Base-by-base conservation (phyloP, 331 rosid genomes). In the Rhamnella rubrinervis region DNA sequence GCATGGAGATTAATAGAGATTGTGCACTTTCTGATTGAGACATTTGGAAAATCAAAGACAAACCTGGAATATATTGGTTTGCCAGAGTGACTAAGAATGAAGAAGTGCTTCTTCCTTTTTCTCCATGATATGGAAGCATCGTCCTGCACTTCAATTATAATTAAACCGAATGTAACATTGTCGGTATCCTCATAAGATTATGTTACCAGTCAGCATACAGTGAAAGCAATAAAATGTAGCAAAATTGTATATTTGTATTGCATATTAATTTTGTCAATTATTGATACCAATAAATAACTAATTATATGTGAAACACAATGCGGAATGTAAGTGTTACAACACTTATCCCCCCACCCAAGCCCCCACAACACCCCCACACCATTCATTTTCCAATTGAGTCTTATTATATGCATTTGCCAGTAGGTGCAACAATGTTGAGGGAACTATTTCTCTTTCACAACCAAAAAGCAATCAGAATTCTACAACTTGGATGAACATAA, bases 111-210 rank as follows among this genome's bases (percentile, higher is more conserved):
- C 93, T 93, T 93, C 83, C 98, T 86, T 80, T 86, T 90, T 74
- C 98, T 86, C 98, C 97, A 90, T 40, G 97, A 92, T 73, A 95
- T 56, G 66, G 99, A 95, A 76, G 96, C 93, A 77, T 95, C 97
- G 67, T 95, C 99, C 96, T 95, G 93, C 87, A 85, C 85, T 89
- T 85, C 58, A 85, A 71, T 73, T 82, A 76, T 74, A 63, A 85
- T 79, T 78, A 83, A 84, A 77, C 81, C 77, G 65, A 59, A 49
- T 39, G 84, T 49, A 62, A 63, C 59, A 82, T 37, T 68, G 80
- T 73, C 76, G 63, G 65, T 55, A 71, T 59, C 67, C 71, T 60
- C 59, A 70, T 28, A 59, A 70, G 63, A 67, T 55, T 26, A 65
- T 49, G 53, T 60, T 46, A 17, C 38, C 60, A 68, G 23, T 14